Conservation (phyloP, 352 stramenopile genomes). For the Bremia lactucae region DNA sequence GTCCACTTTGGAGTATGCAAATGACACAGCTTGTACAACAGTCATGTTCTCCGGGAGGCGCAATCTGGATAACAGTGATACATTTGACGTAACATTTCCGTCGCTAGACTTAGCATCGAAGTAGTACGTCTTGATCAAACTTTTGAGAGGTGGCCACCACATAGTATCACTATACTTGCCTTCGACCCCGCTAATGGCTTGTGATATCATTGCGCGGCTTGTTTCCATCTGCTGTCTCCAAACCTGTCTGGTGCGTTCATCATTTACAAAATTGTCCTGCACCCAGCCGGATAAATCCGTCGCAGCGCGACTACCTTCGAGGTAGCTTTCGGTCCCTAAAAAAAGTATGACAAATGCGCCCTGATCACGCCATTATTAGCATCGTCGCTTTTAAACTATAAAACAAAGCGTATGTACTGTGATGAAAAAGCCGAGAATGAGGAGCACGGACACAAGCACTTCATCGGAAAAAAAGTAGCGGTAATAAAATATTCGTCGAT, state of each 20-base stretch:
- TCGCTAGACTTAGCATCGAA: slow-evolving; percentile 52
- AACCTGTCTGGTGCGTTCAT: slow-evolving; percentile 68
- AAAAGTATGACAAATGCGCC: slow-evolving; percentile 76
- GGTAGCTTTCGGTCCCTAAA: slow-evolving; percentile 73
- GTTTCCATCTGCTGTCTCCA: slow-evolving; percentile 81
- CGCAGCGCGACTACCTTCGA: slow-evolving; percentile 76
- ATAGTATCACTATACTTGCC: slow-evolving; percentile 85
- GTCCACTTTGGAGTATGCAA: slow-evolving; percentile 78
- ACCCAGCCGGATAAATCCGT: slow-evolving; percentile 67
- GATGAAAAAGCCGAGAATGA: slow-evolving; percentile 79
- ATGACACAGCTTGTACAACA: slow-evolving; percentile 51
- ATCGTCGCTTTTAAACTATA: background rate
- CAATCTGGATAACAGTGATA: slow-evolving; percentile 40
- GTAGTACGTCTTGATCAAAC: slow-evolving; percentile 77
- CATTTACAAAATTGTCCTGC: slow-evolving; percentile 82
- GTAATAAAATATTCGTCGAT: slow-evolving; percentile 83
- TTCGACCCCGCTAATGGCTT: slow-evolving; percentile 68
- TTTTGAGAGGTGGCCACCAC: slow-evolving; percentile 81
- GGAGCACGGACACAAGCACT: slow-evolving; percentile 64
- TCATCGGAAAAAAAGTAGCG: slow-evolving; percentile 84
- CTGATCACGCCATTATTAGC: slow-evolving; percentile 13
- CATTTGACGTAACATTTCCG: slow-evolving; percentile 35
- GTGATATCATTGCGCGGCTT: slow-evolving; percentile 70
- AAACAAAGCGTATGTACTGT: slow-evolving; percentile 28
- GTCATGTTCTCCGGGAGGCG: slow-evolving; percentile 77